phyloP scores from a whole-genome alignment of 495 filamentous ascomycete genomes.

The Penicillium maclennaniae region DNA sequence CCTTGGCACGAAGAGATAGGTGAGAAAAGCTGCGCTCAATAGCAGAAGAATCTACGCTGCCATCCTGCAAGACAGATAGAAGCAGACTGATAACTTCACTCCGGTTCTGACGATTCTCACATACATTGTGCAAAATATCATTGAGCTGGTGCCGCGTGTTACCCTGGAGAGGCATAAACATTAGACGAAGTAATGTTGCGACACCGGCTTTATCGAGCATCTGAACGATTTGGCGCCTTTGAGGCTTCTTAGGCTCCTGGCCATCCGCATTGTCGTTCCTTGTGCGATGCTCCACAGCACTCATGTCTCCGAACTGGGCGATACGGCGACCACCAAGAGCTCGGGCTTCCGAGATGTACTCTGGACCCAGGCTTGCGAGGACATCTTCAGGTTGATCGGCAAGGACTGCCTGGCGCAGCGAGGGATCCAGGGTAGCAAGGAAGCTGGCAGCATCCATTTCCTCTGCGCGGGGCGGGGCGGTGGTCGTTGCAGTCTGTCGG shows the following conservation, averaged over 20 bases:
- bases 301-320: conserved; percentile 55
- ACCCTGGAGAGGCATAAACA: conserved; percentile 91
- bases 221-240: conserved; percentile 78
- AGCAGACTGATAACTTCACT: conserved; percentile 92
- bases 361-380: conserved; percentile 77
- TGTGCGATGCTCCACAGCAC: conserved; percentile 41
- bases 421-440: conserved; percentile 82
- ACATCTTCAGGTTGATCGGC: conserved; percentile 89
- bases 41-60: conserved; percentile 84
- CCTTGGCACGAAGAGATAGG: conserved; percentile 84
- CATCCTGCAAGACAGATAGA: conserved; percentile 94
- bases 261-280: conserved; percentile 40
- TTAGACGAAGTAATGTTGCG: conserved; percentile 87
- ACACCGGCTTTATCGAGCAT: conserved; percentile 96
- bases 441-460: conserved; percentile 96
- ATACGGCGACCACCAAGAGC: conserved; percentile 60
- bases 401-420: conserved; percentile 77
- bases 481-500: conserved; percentile 52
- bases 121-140: conserved; percentile 81
- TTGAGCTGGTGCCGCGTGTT: conserved; percentile 76
- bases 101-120: conserved; percentile 89
- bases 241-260: conserved; percentile 60
- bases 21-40: conserved; percentile 95
- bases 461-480: conserved; percentile 56
- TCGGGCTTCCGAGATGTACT: conserved; percentile 81